Base-by-base conservation (phyloP, 306 rosid species). In the Dalbergia cultrata region DNA sequence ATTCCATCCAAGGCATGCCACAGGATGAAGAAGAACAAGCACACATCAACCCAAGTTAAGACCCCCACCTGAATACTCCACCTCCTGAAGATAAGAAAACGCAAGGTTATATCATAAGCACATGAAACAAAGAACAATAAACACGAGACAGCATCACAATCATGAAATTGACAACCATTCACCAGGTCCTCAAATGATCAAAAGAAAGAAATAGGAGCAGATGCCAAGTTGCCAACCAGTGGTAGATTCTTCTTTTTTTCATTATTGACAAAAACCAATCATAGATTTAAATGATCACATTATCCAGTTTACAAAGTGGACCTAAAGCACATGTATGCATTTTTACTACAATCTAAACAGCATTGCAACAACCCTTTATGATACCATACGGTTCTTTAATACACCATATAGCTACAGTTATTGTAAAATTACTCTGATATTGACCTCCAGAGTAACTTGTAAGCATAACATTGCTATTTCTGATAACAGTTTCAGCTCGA, bases 1-100 rank as follows among this genome's bases (percentile, higher is more conserved):
- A 57, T 8, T 72, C 56, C 58, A 18, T 71, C 41, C 54, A 17
- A 80, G 81, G 31, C 53, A 80, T 39, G 75, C 31, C 62, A 6
- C 62, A 6, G 26, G 13, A 26, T 67, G 43, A 59, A 41, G 12
- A 52, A 67, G 47, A 52, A 18, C 31, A 26, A 59, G 59, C 11
- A 33, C 7, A 54, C 57, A 75, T 82, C 86, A 86, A 75, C 80
- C 43, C 44, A 78, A 82, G 63, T 63, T 79, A 41, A 82, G n/a
- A 79, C 86, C 84, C n/a, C 86, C 88, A 14, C 80, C 76, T 62
- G 89, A 78, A 69, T 78, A 82, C 63, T 86, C 86, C 84, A 86
- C 84, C 68, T 86, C 89, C 89, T 86, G 85, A 75, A 79, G 47
- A 74, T 34, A 75, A 66, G 9, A 64, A 79, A 71, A 72, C 3